These are phyloP conservation scores for Tricharina praecox DNA, from an alignment of 495 filamentous ascomycete genomes.

Conservation along the genomic window DNA sequence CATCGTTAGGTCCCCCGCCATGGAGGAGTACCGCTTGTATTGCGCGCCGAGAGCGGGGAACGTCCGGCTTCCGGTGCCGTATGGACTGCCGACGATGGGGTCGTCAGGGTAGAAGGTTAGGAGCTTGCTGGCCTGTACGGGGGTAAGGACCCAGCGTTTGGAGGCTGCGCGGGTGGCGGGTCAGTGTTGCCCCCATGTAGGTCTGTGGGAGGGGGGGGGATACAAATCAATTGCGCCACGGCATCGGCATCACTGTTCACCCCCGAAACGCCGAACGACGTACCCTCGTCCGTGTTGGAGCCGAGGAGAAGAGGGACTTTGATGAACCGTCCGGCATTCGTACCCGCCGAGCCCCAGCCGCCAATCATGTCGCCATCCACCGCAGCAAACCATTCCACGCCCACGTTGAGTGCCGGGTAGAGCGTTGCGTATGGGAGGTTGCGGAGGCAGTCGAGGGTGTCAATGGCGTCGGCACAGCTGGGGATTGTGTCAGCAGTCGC, in stretches of 20 bases:
- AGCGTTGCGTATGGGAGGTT: slow-evolving; percentile 31
- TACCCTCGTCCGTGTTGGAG: slow-evolving; percentile 36
- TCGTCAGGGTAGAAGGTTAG: slow-evolving; percentile 36
- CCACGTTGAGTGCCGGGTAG: slow-evolving; percentile 30
- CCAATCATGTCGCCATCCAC: slow-evolving; percentile 38
- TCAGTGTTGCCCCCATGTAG: too few relatives aligned
- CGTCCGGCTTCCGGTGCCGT: slow-evolving; percentile 30
- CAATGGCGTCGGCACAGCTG: slow-evolving; percentile 28
- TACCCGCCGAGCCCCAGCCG: slow-evolving; percentile 27
- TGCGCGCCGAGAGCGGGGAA: slow-evolving; percentile 32
- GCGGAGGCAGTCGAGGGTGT: slow-evolving; percentile 35
- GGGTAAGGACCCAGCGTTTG: slow-evolving; percentile 5
- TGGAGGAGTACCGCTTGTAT: slow-evolving; percentile 38
- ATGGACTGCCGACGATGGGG: slow-evolving; percentile 32
- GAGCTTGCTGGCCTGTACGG: slow-evolving; percentile 23
- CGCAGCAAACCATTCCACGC: slow-evolving; percentile 29
- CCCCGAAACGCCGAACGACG: slow-evolving; percentile 30
- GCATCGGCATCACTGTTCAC: slow-evolving; percentile 33
- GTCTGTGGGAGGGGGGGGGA: background rate
- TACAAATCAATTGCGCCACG: slow-evolving; percentile 19
- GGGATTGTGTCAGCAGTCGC: too few relatives aligned
- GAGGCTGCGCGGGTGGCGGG: too few relatives aligned
- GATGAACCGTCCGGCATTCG: slow-evolving; percentile 30
- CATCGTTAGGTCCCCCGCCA: slow-evolving; percentile 39
- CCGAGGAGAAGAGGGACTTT: slow-evolving; percentile 35